A percentile compares a stretch with the other conserved stretches of the same genome.
These are phyloP conservation scores for Neonectria faginata DNA, from an alignment of 2,329 filamentous ascomycete species.

Conservation along the genomic window DNA sequence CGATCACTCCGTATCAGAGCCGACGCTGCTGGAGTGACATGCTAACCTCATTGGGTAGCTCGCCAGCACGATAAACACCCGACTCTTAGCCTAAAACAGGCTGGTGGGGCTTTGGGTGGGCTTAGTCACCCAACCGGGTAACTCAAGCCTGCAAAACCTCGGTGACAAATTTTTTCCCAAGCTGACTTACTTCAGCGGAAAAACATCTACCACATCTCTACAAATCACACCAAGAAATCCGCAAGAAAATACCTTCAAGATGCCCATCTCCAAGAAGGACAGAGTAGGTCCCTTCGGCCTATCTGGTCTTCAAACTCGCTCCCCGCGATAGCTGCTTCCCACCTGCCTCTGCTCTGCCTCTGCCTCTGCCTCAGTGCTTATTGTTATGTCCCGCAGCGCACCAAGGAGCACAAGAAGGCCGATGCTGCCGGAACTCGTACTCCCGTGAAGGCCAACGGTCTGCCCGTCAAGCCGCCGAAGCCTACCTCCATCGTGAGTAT, in stretches of 20 bases:
- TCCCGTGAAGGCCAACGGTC: constrained; percentile 65
- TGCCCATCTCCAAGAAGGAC: constrained; percentile 24
- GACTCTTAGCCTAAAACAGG: not conserved
- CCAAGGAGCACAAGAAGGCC: constrained; percentile 67
- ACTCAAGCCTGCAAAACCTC: not conserved
- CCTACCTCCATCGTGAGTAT: constrained; percentile 46
- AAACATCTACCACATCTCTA: not conserved
- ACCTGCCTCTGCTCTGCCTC: not conserved
- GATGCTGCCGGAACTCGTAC: constrained; percentile 65
- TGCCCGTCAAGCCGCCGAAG: constrained; percentile 66
- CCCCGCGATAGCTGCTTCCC: not conserved
- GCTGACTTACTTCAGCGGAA: not conserved
- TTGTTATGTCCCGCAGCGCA: constrained; percentile 50
- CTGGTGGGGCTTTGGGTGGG: not conserved
- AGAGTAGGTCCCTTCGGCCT: constrained; percentile 9
- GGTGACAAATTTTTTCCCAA: not conserved
- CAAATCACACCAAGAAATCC: not conserved
- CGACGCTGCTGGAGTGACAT: too few species aligned
- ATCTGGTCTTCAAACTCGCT: not conserved
- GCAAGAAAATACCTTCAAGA: not conserved
- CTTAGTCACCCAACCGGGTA: not conserved
- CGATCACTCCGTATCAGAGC: not conserved
- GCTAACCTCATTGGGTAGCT: not conserved
- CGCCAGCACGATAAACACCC: not conserved
- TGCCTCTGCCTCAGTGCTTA: not conserved